Percentiles rank a stretch among this genome's conserved stretches.
Conservation (phyloP, 805 yeast genomes). For the Dipodascus albidus region DNA sequence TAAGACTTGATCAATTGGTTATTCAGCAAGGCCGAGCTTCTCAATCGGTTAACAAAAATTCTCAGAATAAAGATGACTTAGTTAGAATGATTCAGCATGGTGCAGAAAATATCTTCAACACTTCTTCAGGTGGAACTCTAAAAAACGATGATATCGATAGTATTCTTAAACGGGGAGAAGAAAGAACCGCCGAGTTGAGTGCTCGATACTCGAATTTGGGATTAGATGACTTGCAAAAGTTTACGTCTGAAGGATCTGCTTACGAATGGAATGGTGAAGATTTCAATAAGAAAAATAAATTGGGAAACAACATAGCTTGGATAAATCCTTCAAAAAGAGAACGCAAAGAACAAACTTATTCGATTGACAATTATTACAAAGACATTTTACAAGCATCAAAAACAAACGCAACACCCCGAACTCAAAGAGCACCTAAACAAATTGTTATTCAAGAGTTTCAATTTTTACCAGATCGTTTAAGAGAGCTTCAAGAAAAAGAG, state of each 20-base stretch:
- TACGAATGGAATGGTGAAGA: conserved; percentile 92
- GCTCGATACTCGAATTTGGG: conserved; percentile 78
- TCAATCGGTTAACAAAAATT: conserved; percentile 28
- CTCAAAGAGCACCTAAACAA: conserved; percentile 77
- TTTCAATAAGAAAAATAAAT: conserved; percentile 41
- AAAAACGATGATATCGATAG: conserved; percentile 45
- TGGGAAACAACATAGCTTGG: conserved; percentile 40
- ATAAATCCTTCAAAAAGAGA: conserved; percentile 65
- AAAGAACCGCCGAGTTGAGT: conserved; percentile 66
- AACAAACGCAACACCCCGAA: conserved; percentile 32
- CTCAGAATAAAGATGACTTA: conserved; percentile 60
- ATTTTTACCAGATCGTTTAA: conserved; percentile 62
- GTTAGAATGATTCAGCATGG: conserved; percentile 95
- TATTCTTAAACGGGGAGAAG: conserved; percentile 69
- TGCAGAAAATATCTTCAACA: conserved; percentile 75
- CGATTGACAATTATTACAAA: conserved; percentile 75
- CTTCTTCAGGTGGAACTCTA: conserved; percentile 22
- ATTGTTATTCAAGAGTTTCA: conserved; percentile 78
- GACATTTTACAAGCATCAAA: conserved; percentile 64
- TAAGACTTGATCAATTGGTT: conserved; percentile 85
- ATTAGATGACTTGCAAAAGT: conserved; percentile 84
- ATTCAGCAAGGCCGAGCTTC: conserved; percentile 75
- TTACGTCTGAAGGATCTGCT: conserved; percentile 71
- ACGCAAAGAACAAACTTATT: conserved; percentile 47
- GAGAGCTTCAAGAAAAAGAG: conserved; percentile 70